Evolutionary conservation across 768 basidiomycete genomes (phyloP), one percentile per base, ranked within the genome.

Genomic region (Tephrocybe sp.): DNA sequence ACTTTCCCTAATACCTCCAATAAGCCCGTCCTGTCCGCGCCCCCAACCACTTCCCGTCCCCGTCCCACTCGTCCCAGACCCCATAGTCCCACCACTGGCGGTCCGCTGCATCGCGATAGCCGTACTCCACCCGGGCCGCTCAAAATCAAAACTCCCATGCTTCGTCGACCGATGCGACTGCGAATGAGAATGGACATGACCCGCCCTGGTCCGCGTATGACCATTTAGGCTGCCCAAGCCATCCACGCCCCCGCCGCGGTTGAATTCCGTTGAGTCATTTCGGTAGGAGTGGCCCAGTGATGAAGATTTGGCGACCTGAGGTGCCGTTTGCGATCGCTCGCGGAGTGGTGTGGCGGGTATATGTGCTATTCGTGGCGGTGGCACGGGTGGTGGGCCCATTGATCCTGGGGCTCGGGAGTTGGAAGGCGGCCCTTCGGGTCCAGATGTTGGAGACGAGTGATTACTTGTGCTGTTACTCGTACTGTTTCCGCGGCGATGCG

Each of bases 121-220:
- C 7, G 64, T 53, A 18, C 67, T 69, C 72, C 75, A 74, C 0
- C 80, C 75, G 0, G 87, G 86, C 28, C 86, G 73, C 64, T 89
- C 87, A 56, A 89, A 88, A 60, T 89, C 87, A 62, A 89, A 88
- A 58, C 82, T 86, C 5, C 86, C 86, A 54, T 86, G 84, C 60
- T 86, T 84, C 34, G 71, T 77, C 1, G 78, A 67, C 41, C 76
- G 73, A 25, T 59, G 51, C 7, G 49, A 46, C 34, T 49, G 49
- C 9, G 52, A 44, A 7, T 43, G 49, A 25, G 51, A 27, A 43
- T 45, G 47, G 19, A n/a, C n/a, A n/a, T n/a, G n/a, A n/a, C 25
- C 42, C 34, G 49, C 36, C 36, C 49, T 57, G 22, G 37, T 26
- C 34, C 53, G 52, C 13, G 44, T 41, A 43, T 54, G 51, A 12